phyloP scores from a whole-genome alignment of 108 stramenopile species.

The Chaetoceros muelleri region DNA sequence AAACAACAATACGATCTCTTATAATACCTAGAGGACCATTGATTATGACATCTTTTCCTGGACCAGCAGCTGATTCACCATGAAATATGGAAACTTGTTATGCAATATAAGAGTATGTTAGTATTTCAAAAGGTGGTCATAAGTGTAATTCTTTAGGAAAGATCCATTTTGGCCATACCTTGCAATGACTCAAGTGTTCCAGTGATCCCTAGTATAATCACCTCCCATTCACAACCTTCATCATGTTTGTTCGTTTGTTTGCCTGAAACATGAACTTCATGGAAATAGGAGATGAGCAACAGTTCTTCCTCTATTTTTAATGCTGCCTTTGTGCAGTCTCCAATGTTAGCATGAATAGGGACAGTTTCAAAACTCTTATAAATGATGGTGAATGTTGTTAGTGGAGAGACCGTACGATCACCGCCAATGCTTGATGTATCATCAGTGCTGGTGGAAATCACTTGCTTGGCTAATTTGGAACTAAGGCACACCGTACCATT shows the following conservation, averaged over 20 bases:
- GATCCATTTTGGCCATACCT: conserved; percentile 1
- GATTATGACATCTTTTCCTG: conserved; percentile 22
- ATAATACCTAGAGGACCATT: conserved; percentile 21
- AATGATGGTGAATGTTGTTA: conserved; percentile 29
- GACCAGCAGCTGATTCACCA: conserved; percentile 14
- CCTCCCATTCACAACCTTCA: conserved; percentile 46
- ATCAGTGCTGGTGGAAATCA: conserved; percentile 42
- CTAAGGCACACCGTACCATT: conserved; percentile 32
- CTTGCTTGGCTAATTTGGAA: conserved; percentile 33
- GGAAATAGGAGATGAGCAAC: conserved; percentile 31
- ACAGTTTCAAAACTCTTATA: conserved; percentile 42
- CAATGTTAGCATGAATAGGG: conserved; percentile 30
- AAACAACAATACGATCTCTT: conserved; percentile 22
- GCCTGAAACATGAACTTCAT: conserved; percentile 44
- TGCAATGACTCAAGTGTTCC: conserved; percentile 37
- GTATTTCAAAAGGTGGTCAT: neutral
- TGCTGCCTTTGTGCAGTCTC: conserved; percentile 41
- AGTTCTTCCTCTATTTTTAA: conserved; percentile 33
- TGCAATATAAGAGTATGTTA: neutral
- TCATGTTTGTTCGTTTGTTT: conserved; percentile 22
- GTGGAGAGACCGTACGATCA: conserved; percentile 49
- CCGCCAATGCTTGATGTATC: conserved; percentile 35
- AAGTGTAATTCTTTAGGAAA: neutral
- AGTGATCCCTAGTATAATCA: conserved; percentile 41
- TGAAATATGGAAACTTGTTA: conserved; percentile 23